Evolutionary conservation across 202 grass and related monocot genomes (phyloP), one percentile per base, ranked within the genome.

Genomic region (Musa balbisiana): DNA sequence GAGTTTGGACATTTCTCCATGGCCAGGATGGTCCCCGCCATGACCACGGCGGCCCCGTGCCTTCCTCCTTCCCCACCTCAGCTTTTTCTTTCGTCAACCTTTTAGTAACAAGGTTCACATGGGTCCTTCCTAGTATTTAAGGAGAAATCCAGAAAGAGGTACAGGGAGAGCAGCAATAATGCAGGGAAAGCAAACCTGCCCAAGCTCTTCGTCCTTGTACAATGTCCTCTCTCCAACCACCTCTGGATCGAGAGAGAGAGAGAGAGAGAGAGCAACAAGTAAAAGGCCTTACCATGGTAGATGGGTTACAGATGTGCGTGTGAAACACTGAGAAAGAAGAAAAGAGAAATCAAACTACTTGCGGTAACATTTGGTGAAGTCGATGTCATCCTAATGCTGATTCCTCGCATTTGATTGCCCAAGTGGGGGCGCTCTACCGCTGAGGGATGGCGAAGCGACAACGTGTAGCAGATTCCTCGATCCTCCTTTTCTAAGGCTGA

Each of bases 21-120:
- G 43, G 67, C 14, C 20, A 11, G 10, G 5, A 70, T 51, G 67
- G 67, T 70, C 67, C 67, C 67, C 67, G 56, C 56, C 56, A 60
- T 60, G 56, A n/a, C 56, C 56, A 60, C 56, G 56, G 56, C 56
- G 56, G 8, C 56, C 56, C 33, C 49, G 19, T 20, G 67, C 33
- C 67, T 70, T 51, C 67, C 33, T 11, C 17, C 49, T 21, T 25
- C 25, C 19, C 33, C 64, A 52, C 3, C 69, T 11, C 11, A 52
- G 49, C 49, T 15, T 26, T 74, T 54, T 54, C 52, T 8, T 74
- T 68, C 22, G 27, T 29, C 11, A 68, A 26, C 2, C 15, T 33
- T 68, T 68, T 14, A 49, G 33, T 68, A 26, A 19, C 53, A 56
- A 29, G 55, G 6, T 20, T 75, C 55, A 75, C 72, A 74, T 74